Conservation (phyloP, 345 rosid genomes). For the Moricandia arvensis region DNA sequence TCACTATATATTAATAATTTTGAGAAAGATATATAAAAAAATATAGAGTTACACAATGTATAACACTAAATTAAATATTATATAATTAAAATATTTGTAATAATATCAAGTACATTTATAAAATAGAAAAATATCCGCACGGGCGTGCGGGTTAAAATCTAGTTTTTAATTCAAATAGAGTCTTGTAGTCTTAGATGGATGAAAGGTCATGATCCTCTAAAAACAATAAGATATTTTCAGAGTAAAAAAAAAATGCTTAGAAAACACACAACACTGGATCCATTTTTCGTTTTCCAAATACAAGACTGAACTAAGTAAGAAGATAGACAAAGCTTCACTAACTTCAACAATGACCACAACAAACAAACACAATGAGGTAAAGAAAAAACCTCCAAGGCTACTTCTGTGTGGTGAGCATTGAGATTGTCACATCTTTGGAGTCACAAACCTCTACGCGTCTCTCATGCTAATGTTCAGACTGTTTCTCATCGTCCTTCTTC, state of each 20-base stretch:
- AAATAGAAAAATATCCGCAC: no score
- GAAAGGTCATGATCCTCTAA: constrained; percentile 25
- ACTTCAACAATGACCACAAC: constrained; percentile 23
- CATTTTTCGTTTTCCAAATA: neutral
- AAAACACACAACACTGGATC: constrained; percentile 14
- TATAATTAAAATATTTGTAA: no score
- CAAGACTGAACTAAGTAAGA: neutral
- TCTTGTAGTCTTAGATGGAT: constrained; percentile 16
- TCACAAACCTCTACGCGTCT: constrained; percentile 41
- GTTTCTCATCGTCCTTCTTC: constrained; percentile 96
- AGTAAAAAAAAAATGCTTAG: constrained; percentile 18
- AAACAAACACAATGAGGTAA: constrained; percentile 15
- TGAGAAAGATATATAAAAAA: no score
- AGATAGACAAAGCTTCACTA: constrained; percentile 21
- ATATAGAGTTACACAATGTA: no score
- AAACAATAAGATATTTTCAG: neutral
- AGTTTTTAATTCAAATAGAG: neutral
- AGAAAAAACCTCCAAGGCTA: neutral
- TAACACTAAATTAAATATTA: no score
- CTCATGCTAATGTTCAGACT: constrained; percentile 95
- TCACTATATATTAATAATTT: no score
- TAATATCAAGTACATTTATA: no score
- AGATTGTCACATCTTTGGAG: neutral
- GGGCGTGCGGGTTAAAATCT: no score
- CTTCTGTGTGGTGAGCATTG: constrained; percentile 4